Conservation (phyloP, 139 green algal genomes). For the Volvox reticuliferus region DNA sequence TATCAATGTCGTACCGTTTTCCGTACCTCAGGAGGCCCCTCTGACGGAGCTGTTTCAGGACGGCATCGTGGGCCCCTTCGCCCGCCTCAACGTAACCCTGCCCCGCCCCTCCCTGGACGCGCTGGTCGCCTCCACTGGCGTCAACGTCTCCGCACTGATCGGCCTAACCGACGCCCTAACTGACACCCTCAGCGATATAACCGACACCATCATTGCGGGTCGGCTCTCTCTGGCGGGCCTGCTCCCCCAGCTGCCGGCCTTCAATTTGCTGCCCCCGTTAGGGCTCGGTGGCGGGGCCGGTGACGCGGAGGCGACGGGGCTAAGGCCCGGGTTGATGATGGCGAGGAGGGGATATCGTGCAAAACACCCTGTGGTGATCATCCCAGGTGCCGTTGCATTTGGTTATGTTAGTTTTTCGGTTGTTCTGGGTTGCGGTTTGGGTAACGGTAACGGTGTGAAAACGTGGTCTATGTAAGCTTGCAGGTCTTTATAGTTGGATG, state of each 20-base stretch:
- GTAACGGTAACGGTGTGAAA: background rate
- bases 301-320: background rate
- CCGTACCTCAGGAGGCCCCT: conserved; percentile 5
- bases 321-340: conserved; percentile 51
- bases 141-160: background rate
- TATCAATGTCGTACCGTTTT: no score
- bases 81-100: conserved; percentile 32
- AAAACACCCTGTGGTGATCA: conserved; percentile 45
- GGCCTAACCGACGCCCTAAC: conserved; percentile 15
- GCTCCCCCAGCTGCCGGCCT: conserved; percentile 31
- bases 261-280: background rate
- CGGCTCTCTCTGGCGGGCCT: background rate
- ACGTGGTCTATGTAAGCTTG: no score
- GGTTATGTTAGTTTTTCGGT: background rate
- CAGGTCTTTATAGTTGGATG: no score
- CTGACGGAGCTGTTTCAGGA: conserved; percentile 10
- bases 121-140: background rate
- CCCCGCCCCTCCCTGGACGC: background rate
- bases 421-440: background rate
- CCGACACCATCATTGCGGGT: background rate
- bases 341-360: conserved; percentile 48
- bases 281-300: background rate
- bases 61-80: background rate
- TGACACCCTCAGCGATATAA: background rate
- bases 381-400: conserved; percentile 32